Conservation (phyloP, 345 rosid genomes). For the Gossypium stocksii region DNA sequence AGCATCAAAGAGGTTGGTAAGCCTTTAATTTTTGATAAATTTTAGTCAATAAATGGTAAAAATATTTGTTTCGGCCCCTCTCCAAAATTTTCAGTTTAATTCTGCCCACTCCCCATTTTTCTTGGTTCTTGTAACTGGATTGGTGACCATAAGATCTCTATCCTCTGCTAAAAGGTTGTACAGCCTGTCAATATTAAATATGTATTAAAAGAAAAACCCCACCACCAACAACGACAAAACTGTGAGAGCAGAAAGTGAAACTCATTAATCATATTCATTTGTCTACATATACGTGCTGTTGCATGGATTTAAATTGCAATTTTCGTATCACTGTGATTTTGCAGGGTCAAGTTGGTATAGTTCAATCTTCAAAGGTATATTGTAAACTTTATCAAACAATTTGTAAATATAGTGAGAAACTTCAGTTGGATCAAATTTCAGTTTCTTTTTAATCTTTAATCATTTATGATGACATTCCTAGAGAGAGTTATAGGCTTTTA, state of each 20-base stretch:
- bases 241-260: background rate
- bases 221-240: too few relatives aligned
- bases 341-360: background rate
- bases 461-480: background rate
- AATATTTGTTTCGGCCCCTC: too few relatives aligned
- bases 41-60: too few relatives aligned
- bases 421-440: background rate
- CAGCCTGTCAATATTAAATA: too few relatives aligned
- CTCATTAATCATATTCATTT: background rate
- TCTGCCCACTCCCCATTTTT: too few relatives aligned
- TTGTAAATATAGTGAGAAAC: background rate
- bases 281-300: background rate
- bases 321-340: background rate
- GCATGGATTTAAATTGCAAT: background rate
- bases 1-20: too few relatives aligned
- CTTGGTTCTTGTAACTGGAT: too few relatives aligned
- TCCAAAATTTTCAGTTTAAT: too few relatives aligned
- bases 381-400: conserved; percentile 3
- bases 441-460: background rate
- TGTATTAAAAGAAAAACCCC: too few relatives aligned
- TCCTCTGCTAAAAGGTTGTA: too few relatives aligned
- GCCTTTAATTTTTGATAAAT: too few relatives aligned
- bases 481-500: background rate
- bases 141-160: too few relatives aligned
- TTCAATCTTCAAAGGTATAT: background rate